Conservation (phyloP, 352 stramenopile species). For the Thraustochytrium sp. region DNA sequence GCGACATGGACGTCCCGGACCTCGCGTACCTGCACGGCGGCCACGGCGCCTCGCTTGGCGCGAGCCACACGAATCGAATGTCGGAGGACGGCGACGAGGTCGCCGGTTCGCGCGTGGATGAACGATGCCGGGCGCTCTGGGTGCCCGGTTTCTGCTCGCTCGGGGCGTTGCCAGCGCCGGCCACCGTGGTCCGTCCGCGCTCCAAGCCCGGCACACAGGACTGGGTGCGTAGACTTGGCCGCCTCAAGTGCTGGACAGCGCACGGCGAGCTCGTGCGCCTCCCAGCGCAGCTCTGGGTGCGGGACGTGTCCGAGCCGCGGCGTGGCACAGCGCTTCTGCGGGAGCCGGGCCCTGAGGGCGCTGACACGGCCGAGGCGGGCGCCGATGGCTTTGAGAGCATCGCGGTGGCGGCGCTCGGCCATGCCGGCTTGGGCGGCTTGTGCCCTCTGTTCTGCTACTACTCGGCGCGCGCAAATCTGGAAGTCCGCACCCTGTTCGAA, state of each 20-base stretch:
- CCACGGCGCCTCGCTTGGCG: neutral
- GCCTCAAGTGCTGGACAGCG: neutral
- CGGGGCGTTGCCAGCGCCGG: neutral
- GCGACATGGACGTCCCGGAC: conserved; percentile 21
- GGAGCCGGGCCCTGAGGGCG: no score
- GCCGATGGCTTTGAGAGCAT: neutral
- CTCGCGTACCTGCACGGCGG: neutral
- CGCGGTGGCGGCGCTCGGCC: neutral
- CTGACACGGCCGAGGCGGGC: neutral
- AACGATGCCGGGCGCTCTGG: neutral
- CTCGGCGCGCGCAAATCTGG: neutral
- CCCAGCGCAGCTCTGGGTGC: neutral
- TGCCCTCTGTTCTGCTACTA: neutral
- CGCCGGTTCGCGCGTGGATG: neutral
- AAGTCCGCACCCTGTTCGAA: neutral
- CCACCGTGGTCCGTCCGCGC: neutral
- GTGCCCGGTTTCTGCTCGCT: neutral
- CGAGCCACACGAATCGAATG: neutral
- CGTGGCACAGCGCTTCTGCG: neutral
- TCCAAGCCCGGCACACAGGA: neutral
- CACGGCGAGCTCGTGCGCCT: neutral
- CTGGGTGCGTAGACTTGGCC: neutral
- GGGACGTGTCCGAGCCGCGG: neutral
- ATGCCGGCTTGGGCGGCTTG: neutral
- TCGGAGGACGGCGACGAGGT: neutral